phyloP scores from a whole-genome alignment of 495 filamentous ascomycete species.

The Talaromyces stipitatus region DNA sequence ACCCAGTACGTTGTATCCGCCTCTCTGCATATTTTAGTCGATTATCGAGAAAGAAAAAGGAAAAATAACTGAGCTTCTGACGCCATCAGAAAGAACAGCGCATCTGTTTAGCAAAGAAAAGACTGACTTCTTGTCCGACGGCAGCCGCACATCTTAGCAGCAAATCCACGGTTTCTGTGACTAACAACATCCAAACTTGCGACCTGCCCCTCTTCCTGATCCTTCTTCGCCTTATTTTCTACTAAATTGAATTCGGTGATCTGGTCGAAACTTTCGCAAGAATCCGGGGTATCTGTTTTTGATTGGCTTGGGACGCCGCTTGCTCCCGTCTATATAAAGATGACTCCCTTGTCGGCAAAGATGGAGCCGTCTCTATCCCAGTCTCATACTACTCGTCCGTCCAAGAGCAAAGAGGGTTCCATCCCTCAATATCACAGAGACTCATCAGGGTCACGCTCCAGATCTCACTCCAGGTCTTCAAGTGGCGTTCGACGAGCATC shows the following conservation, averaged over 20 bases:
- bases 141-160: not conserved
- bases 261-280: slow-evolving; percentile 12
- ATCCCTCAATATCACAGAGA: slow-evolving; percentile 9
- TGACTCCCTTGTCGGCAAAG: not conserved
- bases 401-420: not conserved
- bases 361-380: not conserved
- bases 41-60: too few relatives aligned
- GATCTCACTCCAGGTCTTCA: slow-evolving; percentile 29
- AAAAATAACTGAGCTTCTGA: not conserved
- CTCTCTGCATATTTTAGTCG: too few relatives aligned
- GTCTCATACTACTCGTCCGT: not conserved
- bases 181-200: slow-evolving; percentile 33
- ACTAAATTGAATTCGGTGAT: slow-evolving; percentile 4
- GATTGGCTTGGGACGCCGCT: not conserved
- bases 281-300: slow-evolving; percentile 30
- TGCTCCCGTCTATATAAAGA: not conserved
- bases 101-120: not conserved
- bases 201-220: slow-evolving; percentile 20
- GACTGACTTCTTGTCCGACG: not conserved
- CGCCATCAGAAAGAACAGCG: too few relatives aligned
- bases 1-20: not conserved
- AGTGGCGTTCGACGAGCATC: slow-evolving; percentile 35
- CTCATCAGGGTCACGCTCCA: slow-evolving; percentile 29
- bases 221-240: slow-evolving; percentile 6
- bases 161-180: slow-evolving; percentile 28